Conservation (phyloP, 2,329 filamentous ascomycete genomes). For the Fusarium sp. region DNA sequence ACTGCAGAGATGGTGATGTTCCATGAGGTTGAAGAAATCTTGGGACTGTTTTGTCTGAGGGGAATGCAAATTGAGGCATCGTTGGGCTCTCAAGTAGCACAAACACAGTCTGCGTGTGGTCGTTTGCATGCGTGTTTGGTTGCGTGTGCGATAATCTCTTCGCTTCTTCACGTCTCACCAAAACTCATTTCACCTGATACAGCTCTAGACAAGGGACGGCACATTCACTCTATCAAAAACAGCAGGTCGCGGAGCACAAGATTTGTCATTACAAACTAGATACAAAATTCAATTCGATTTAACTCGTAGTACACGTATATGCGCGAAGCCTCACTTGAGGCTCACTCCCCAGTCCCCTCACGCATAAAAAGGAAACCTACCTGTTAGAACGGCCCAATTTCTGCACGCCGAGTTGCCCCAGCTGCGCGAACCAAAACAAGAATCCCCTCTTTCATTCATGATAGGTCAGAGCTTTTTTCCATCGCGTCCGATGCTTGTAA, state of each 20-base stretch:
- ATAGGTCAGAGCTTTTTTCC: slow-evolving; percentile 92
- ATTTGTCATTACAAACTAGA: not conserved
- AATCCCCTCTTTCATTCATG: slow-evolving; percentile 49
- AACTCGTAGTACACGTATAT: not conserved
- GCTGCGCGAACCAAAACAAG: slow-evolving; percentile 13
- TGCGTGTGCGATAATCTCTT: not conserved
- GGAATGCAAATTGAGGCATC: not conserved
- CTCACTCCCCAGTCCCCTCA: not conserved
- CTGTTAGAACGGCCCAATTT: slow-evolving; percentile 6
- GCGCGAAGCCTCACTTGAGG: slow-evolving; percentile 8
- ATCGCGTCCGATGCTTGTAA: slow-evolving; percentile 92
- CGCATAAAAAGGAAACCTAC: slow-evolving; percentile 6
- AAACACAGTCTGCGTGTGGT: not conserved
- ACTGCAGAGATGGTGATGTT: slow-evolving; percentile 23
- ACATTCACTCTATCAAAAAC: not conserved
- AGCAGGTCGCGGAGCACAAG: not conserved
- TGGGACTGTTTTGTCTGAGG: not conserved
- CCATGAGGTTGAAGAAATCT: not conserved
- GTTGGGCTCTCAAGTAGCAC: not conserved
- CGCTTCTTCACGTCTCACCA: slow-evolving; percentile 24
- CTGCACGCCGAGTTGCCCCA: slow-evolving; percentile 5
- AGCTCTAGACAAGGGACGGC: not conserved
- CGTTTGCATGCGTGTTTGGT: not conserved
- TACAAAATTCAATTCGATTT: not conserved
- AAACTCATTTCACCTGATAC: slow-evolving; percentile 27